Evolutionary conservation across 805 yeast species (phyloP), one percentile per base, ranked within the genome.

Genomic region (Cephaloascus albidus): DNA sequence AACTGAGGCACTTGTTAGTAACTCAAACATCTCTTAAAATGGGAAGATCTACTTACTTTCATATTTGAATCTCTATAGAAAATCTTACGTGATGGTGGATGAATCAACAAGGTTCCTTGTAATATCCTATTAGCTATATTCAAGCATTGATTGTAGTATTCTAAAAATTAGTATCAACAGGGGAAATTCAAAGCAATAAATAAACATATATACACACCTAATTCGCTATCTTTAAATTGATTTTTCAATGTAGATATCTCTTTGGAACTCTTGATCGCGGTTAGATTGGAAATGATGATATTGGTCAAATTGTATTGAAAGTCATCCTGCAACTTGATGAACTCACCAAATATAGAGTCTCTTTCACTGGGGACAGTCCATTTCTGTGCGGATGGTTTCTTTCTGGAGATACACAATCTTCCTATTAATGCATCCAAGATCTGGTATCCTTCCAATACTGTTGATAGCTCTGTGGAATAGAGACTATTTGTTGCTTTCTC

Each of bases 21-120:
- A 26, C 12, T 26, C 8, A 10, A 10, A 26, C 30, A 26, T 26
- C 14, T 8, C 8, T 10, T 26, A 10, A 26, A 26, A 8, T 14
- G 30, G 30, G 14, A n/a, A n/a, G n/a, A n/a, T n/a, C 65, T 42
- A 8, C 65, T 42, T 33, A 56, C 39, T 16, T 50, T 53, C 74
- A 70, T 61, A 43, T 70, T 72, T 15, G 51, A 43, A 16, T 55
- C 53, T 35, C 70, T 52, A 18, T 61, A 53, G 49, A 82, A 78
- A 2, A 76, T 44, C 10, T 56, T 49, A 40, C 87, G 57, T 16
- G 82, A 73, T 2, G 57, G 57, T 3, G 79, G 71, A 50, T 82
- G 89, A 6, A 81, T 38, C 33, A 82, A 58, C 17, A 82, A 60
- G 10, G 76, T 57, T 0, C 88, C 89, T 47, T 78, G 83, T 3